phyloP scores from a whole-genome alignment of 805 yeast species.

The Cyberlindnera americana region DNA sequence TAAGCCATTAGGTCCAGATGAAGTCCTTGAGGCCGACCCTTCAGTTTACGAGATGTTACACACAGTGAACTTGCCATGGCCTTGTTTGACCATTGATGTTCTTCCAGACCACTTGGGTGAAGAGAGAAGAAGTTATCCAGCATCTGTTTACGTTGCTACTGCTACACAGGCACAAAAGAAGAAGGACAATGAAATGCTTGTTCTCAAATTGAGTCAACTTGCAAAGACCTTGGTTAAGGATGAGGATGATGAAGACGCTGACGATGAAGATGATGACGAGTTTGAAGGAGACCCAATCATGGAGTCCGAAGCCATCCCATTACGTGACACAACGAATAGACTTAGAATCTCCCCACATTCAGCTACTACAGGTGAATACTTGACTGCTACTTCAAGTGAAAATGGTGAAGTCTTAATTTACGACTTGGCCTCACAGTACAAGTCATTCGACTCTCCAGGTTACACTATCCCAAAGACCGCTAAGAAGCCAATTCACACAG shows the following conservation, averaged over 20 bases:
- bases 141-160: slow-evolving; percentile 77
- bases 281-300: slow-evolving; percentile 77
- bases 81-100: slow-evolving; percentile 87
- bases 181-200: slow-evolving; percentile 84
- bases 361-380: slow-evolving; percentile 66
- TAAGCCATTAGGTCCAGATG: slow-evolving; percentile 90
- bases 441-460: slow-evolving; percentile 88
- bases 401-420: slow-evolving; percentile 84
- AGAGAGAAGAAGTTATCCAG: slow-evolving; percentile 89
- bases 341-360: slow-evolving; percentile 81
- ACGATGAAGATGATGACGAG: slow-evolving; percentile 68
- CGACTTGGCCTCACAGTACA: slow-evolving; percentile 75
- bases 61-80: slow-evolving; percentile 93
- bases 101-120: slow-evolving; percentile 82
- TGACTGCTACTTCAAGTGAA: slow-evolving; percentile 86
- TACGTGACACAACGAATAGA: slow-evolving; percentile 84
- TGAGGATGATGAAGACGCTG: slow-evolving; percentile 63
- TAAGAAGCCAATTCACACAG: slow-evolving; percentile 78
- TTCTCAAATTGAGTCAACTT: slow-evolving; percentile 78
- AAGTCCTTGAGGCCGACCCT: slow-evolving; percentile 94
- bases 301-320: slow-evolving; percentile 77
- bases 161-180: slow-evolving; percentile 90
- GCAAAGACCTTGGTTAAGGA: slow-evolving; percentile 85
- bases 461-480: slow-evolving; percentile 69
- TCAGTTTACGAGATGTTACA: slow-evolving; percentile 95